Evolutionary conservation across 331 rosid genomes (phyloP), one percentile per base, ranked within the genome.

Genomic region (Dryas integrifolia): DNA sequence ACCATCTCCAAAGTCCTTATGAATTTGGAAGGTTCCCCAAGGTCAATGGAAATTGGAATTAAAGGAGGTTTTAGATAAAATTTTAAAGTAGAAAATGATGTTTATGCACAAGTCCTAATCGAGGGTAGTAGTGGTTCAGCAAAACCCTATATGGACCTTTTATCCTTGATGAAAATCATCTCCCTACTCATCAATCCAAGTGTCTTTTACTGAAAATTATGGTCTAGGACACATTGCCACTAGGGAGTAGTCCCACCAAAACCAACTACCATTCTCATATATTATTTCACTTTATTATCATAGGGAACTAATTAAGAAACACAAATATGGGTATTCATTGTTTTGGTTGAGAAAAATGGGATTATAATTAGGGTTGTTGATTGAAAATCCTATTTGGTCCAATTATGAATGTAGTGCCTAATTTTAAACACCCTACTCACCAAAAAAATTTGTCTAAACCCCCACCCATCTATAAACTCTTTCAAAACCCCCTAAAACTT

Each of bases 31-130:
- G 49, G 63, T 46, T 39, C 18, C 73, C 59, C 75, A 15, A 18
- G 64, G 75, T 80, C 84, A 59, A 80, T 21, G 74, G 67, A 76
- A 47, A n/a, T 18, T 45, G 44, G 43, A 62, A 41, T 21, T 21
- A 21, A 74, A 62, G n/a, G 7, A 10, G 21, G 3, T 35, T 18
- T 48, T 63, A 35, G 55, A 62, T 39, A 50, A 30, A 30, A 30
- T 30, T 30, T 5, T 47, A 24, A 12, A 26, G 43, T 8, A 56
- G 0, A 30, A 30, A 50, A 8, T 13, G 3, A 8, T 51, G 15
- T 3, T 58, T 72, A 15, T 3, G 52, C 16, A 11, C 12, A 15
- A 16, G 79, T 73, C 67, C 39, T 35, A 45, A 53, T 69, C 76
- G n/a, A 45, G 21, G 50, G 43, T 58, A 76, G 15, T 39, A 3